These are phyloP conservation scores for Alternaria triticina DNA, from an alignment of 2,329 filamentous ascomycete species.

Conservation along the genomic window DNA sequence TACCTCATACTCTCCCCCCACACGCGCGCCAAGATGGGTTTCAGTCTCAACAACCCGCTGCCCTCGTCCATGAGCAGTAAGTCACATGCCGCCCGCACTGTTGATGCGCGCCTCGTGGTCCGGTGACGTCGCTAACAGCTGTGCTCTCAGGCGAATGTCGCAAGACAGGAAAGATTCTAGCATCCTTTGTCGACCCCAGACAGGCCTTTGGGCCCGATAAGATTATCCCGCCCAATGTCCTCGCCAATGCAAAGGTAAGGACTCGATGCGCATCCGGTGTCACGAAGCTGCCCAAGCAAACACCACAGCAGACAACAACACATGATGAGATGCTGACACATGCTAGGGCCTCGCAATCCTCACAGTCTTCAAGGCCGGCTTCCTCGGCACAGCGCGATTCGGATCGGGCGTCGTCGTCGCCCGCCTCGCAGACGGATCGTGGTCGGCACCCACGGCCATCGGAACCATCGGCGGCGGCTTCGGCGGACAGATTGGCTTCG, in stretches of 20 bases:
- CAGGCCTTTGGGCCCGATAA: conserved; percentile 97
- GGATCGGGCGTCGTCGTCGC: conserved; percentile 84
- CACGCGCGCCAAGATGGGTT: conserved; percentile 45
- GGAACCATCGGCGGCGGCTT: conserved; percentile 82
- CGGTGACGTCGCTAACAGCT: conserved; percentile 45
- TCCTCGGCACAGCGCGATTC: conserved; percentile 81
- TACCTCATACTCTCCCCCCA: not conserved
- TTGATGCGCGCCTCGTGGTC: conserved; percentile 2
- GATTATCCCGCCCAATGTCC: conserved; percentile 88
- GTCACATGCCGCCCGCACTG: conserved; percentile 29
- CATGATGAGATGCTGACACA: conserved; percentile 8
- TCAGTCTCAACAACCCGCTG: conserved; percentile 61
- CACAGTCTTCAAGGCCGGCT: conserved; percentile 86
- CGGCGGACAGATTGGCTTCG: conserved; percentile 85
- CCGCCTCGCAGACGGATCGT: conserved; percentile 75
- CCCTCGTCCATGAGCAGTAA: conserved; percentile 60
- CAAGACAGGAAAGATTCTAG: conserved; percentile 94
- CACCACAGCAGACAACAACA: not conserved
- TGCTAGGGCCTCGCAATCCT: conserved; percentile 77
- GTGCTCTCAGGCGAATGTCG: conserved; percentile 82
- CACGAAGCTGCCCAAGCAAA: conserved; percentile 7
- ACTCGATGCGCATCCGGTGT: not conserved
- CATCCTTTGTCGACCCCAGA: conserved; percentile 90
- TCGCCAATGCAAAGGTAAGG: conserved; percentile 85
- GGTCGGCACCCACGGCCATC: conserved; percentile 84